These are phyloP conservation scores for Areca catechu DNA, from an alignment of 176 grass and related monocot species.

Conservation along the genomic window DNA sequence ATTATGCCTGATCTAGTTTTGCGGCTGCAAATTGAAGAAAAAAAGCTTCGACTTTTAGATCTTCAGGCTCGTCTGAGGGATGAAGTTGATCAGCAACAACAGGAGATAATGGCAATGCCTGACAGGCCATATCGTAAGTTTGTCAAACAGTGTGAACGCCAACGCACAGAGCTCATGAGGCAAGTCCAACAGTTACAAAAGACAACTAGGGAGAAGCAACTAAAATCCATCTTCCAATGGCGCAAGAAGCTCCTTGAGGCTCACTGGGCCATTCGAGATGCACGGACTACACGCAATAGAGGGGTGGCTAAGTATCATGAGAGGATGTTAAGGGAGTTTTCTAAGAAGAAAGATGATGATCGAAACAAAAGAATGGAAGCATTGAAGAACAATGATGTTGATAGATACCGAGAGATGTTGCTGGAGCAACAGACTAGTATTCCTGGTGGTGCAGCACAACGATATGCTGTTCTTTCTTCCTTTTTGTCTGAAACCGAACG, in stretches of 20 bases:
- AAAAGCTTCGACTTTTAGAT: conserved; percentile 82
- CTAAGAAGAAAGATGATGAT: conserved; percentile 93
- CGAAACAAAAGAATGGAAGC: conserved; percentile 99
- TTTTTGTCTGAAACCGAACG: conserved; percentile 94
- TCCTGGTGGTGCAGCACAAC: conserved; percentile 82
- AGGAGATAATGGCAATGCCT: conserved; percentile 97
- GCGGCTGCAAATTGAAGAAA: conserved; percentile 96
- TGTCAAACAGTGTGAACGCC: conserved; percentile 85
- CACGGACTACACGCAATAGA: conserved; percentile 75
- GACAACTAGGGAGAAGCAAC: conserved; percentile 71
- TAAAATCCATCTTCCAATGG: conserved; percentile 92
- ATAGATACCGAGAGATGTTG: conserved; percentile 94
- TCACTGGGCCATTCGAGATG: conserved; percentile 97
- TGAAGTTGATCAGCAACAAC: conserved; percentile 95
- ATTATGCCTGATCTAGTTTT: conserved; percentile 91
- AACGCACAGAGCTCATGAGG: conserved; percentile 61
- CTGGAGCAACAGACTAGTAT: conserved; percentile 90
- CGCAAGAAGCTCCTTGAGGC: conserved; percentile 94
- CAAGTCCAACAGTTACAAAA: conserved; percentile 87
- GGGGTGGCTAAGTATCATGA: conserved; percentile 98
- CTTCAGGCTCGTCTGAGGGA: conserved; percentile 72
- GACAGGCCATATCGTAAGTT: conserved; percentile 94
- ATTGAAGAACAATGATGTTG: conserved; percentile 95
- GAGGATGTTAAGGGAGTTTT: conserved; percentile 93
- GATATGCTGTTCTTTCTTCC: conserved; percentile 94